Conservation (phyloP, 805 yeast species). For the Cyberlindnera suaveolens region DNA sequence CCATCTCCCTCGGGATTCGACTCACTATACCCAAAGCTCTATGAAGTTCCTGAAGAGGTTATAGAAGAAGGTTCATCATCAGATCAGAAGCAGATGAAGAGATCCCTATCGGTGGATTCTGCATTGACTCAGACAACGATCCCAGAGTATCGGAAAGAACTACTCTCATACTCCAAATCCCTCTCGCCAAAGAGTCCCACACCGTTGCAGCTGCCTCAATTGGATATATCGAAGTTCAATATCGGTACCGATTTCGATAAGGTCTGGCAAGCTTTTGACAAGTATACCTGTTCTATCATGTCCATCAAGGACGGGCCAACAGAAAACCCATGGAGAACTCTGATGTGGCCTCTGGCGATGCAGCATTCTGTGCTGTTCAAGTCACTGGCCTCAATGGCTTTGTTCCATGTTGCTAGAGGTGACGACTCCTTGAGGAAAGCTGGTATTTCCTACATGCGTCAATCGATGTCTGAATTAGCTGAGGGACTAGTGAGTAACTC, state of each 20-base stretch:
- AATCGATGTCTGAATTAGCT: constrained; percentile 53
- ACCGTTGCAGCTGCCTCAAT: background rate
- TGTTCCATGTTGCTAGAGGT: constrained; percentile 49
- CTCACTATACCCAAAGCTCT: constrained; percentile 7
- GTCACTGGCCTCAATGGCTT: constrained; percentile 61
- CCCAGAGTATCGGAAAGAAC: constrained; percentile 21
- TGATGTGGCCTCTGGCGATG: constrained; percentile 51
- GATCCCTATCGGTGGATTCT: constrained; percentile 18
- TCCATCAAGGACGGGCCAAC: constrained; percentile 58
- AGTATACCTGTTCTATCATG: constrained; percentile 47
- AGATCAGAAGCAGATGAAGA: constrained; percentile 1
- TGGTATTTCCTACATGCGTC: constrained; percentile 54
- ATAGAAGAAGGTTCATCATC: constrained; percentile 4
- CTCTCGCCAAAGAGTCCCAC: constrained; percentile 1
- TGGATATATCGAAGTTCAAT: constrained; percentile 1
- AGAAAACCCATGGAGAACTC: constrained; percentile 63
- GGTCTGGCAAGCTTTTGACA: constrained; percentile 33
- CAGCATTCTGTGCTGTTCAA: constrained; percentile 51
- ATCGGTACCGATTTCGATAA: constrained; percentile 11
- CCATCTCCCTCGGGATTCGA: constrained; percentile 18
- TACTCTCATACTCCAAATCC: constrained; percentile 13
- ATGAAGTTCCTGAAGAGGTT: constrained; percentile 4
- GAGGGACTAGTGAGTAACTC: constrained; percentile 41
- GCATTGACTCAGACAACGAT: constrained; percentile 12
- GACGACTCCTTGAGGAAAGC: constrained; percentile 38